Evolutionary conservation across 176 grass and related monocot genomes (phyloP).

Genomic region (Zizania latifolia): DNA sequence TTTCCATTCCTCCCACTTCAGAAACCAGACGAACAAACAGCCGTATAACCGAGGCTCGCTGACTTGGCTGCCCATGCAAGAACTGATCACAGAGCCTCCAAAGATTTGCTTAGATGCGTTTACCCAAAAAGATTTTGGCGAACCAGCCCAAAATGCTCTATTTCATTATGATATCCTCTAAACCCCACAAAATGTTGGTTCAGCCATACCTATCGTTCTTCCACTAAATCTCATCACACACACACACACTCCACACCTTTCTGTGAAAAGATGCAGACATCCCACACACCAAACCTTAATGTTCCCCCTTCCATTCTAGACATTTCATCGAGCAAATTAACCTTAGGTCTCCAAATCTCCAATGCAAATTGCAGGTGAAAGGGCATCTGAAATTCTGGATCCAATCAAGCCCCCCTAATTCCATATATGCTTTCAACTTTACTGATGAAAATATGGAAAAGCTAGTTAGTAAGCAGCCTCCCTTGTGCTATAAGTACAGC

Average conservation of each 20-base stretch:
- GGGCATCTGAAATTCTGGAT: slow-evolving; percentile 20
- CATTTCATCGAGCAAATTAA: not conserved
- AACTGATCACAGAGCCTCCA: not conserved
- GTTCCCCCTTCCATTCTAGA: slow-evolving; percentile 21
- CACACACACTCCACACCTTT: slow-evolving; percentile 24
- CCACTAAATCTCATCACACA: slow-evolving; percentile 39
- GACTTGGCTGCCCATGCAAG: slow-evolving; percentile 25
- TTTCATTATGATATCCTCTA: slow-evolving; percentile 39
- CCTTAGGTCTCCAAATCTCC: not conserved
- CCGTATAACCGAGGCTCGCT: not conserved
- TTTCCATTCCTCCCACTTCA: not conserved
- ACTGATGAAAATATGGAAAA: slow-evolving; percentile 24
- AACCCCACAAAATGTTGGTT: slow-evolving; percentile 28
- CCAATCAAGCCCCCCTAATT: slow-evolving; percentile 28
- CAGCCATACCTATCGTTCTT: slow-evolving; percentile 36
- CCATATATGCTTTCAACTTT: slow-evolving; percentile 13
- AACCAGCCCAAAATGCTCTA: not conserved
- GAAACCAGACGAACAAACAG: slow-evolving; percentile 16
- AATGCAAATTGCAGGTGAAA: slow-evolving; percentile 29
- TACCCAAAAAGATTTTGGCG: slow-evolving; percentile 24
- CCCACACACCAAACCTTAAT: slow-evolving; percentile 13
- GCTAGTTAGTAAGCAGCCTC: slow-evolving; percentile 4
- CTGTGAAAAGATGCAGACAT: slow-evolving; percentile 23
- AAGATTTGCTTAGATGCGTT: not conserved
- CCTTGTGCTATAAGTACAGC: slow-evolving; percentile 27